Base-by-base conservation (phyloP, 108 stramenopile species). In the Nitzschia palea region DNA sequence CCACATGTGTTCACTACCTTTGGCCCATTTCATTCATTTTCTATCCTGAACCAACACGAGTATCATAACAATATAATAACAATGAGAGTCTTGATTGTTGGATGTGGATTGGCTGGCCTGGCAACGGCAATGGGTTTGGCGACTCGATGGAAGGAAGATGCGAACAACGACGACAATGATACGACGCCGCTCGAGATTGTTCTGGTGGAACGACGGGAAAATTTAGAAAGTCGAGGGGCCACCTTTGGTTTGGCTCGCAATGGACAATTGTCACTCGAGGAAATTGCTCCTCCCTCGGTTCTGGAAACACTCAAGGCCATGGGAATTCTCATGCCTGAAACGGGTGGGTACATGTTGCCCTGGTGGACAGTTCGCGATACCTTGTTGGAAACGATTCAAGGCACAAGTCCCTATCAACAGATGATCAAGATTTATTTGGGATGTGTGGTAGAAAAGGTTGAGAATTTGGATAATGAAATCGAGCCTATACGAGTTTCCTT, bases 311-410 rank as follows among this genome's bases (percentile, higher is more conserved):
- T 68, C 35, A 31, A 56, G 55, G 34, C 36, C 4, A 31, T 31
- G 5, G 72, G 72, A 45, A 22, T 73, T 0, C 30, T 55, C 28
- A 51, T 66, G 34, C 45, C 68, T 26, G 10, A 10, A 14, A 20
- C 44, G 8, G 55, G 55, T 0, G 57, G 63, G 8, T 60, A 43
- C 36, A 52, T 79, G 68, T 22, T 79, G 22, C 62, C 63, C 1
- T 79, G 78, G 78, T 74, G 57, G 59, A 44, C 22, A 8, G 51
- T 79, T 6, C 42, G 73, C 1, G 78, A 71, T 70, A 62, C 44
- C 2, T 36, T 79, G 48, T 44, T 79, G 55, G 54, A 70, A 17
- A 8, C 27, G 10, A 73, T 71, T 0, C 33, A 60, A 33, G 2
- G 17, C 29, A 35, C 17, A 8, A 15, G 43, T 28, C 36, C 28